Evolutionary conservation across 306 rosid species (phyloP).

Genomic region (Hippophae tibetana): DNA sequence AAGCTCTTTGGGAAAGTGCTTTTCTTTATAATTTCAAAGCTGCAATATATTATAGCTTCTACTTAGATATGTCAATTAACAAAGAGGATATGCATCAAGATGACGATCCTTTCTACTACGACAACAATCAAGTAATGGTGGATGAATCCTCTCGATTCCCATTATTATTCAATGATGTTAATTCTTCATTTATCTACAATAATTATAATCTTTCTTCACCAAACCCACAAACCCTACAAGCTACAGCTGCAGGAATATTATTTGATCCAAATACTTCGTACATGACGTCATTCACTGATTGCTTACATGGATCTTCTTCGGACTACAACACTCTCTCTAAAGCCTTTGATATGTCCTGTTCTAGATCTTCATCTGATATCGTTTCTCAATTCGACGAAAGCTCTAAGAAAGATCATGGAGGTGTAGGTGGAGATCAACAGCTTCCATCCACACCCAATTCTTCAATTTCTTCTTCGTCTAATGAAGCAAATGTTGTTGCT

Average conservation of each 20-base stretch:
- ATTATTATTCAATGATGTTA: slow-evolving; percentile 18
- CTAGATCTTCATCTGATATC: slow-evolving; percentile 42
- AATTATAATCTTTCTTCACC: background rate
- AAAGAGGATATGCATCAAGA: slow-evolving; percentile 23
- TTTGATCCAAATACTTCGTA: slow-evolving; percentile 26
- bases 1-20: too few relatives aligned
- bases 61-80: slow-evolving; percentile 32
- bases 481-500: slow-evolving; percentile 38
- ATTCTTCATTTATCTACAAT: background rate
- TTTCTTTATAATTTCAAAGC: slow-evolving; percentile 21
- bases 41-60: background rate
- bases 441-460: slow-evolving; percentile 44
- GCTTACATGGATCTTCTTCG: slow-evolving; percentile 50
- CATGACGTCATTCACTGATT: slow-evolving; percentile 54
- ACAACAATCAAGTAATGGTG: slow-evolving; percentile 37
- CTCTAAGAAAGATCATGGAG: too few relatives aligned
- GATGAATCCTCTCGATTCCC: slow-evolving; percentile 29
- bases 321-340: slow-evolving; percentile 64
- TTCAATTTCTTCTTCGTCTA: slow-evolving; percentile 58
- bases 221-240: slow-evolving; percentile 27
- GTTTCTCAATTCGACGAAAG: slow-evolving; percentile 39
- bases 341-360: slow-evolving; percentile 77
- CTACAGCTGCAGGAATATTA: background rate
- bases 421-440: background rate
- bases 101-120: slow-evolving; percentile 48